Evolutionary conservation across 2,329 filamentous ascomycete species (phyloP), one percentile per base, ranked within the genome.

Genomic region (Colletotrichum destructivum): DNA sequence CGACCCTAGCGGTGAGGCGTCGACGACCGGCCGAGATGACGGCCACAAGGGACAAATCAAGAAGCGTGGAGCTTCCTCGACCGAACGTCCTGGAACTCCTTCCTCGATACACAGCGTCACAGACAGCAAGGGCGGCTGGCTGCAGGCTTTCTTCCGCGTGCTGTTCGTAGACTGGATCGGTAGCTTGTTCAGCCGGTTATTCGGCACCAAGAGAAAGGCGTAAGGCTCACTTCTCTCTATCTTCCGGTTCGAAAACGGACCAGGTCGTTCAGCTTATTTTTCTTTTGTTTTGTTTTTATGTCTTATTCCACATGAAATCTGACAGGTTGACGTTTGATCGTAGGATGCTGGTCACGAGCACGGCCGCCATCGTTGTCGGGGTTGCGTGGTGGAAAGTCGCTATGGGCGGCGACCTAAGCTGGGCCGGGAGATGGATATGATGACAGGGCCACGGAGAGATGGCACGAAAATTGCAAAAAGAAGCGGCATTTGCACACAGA

Each of bases 91-190:
- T 9, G 65, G 56, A 16, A 75, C 77, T 7, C 73, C 75, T 7
- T 69, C 68, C 38, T 77, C 77, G 9, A 70, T 73, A 26, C 74
- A 76, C 64, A 74, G 73, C 13, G 66, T 76, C 12, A 68, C 76
- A 15, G 74, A 66, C 9, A 73, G 62, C 59, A 75, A 77, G 61
- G 72, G 72, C 16, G 73, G 75, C 56, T 82, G 82, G 83, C 74
- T 84, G 23, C 73, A 74, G 40, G 74, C 77, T 12, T 81, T 84
- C 64, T 74, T 84, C 59, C 77, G 74, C 42, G 71, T 81, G 4
- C 61, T 84, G 1, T 81, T 84, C 71, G 80, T 83, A 54, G 82
- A 83, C 61, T 82, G 80, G 79, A 77, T 84, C 16, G 81, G 82
- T 3, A 78, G 80, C 15, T 72, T 84, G 4, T 69, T 78, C 77